phyloP scores from a whole-genome alignment of 805 yeast species.

The Cyberlindnera saturnus region DNA sequence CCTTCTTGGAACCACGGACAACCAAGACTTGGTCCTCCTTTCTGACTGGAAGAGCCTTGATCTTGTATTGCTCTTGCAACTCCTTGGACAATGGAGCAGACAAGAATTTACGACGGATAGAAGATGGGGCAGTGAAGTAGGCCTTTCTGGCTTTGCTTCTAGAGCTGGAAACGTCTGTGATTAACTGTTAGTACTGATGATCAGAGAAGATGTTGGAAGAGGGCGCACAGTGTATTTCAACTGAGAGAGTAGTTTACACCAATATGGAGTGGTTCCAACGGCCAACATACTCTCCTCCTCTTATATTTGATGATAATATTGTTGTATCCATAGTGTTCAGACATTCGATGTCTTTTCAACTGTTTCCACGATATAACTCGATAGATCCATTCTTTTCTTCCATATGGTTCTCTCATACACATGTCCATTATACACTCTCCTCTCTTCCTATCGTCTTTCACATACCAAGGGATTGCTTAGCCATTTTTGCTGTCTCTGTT shows the following conservation, averaged over 20 bases:
- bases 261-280: too few relatives aligned
- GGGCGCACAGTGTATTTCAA: background rate
- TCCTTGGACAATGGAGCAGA: slow-evolving; percentile 99
- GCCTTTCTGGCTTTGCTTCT: slow-evolving; percentile 99
- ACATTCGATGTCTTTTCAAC: too few relatives aligned
- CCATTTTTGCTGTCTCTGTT: slow-evolving; percentile 30
- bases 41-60: slow-evolving; percentile 95
- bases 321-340: too few relatives aligned
- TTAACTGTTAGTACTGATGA: slow-evolving; percentile 25
- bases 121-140: slow-evolving; percentile 96
- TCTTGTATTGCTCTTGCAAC: slow-evolving; percentile 94
- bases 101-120: slow-evolving; percentile 88
- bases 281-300: too few relatives aligned
- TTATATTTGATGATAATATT: too few relatives aligned
- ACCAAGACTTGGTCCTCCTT: slow-evolving; percentile 93
- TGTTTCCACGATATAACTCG: too few relatives aligned
- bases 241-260: too few relatives aligned
- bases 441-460: slow-evolving; percentile 7
- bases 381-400: too few relatives aligned
- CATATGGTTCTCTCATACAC: background rate
- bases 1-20: slow-evolving; percentile 98
- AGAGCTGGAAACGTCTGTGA: slow-evolving; percentile 93
- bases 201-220: background rate
- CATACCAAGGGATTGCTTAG: slow-evolving; percentile 47
- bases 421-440: background rate